These are phyloP conservation scores for Epichloe typhina DNA, from an alignment of 2,329 filamentous ascomycete species.

Conservation along the genomic window DNA sequence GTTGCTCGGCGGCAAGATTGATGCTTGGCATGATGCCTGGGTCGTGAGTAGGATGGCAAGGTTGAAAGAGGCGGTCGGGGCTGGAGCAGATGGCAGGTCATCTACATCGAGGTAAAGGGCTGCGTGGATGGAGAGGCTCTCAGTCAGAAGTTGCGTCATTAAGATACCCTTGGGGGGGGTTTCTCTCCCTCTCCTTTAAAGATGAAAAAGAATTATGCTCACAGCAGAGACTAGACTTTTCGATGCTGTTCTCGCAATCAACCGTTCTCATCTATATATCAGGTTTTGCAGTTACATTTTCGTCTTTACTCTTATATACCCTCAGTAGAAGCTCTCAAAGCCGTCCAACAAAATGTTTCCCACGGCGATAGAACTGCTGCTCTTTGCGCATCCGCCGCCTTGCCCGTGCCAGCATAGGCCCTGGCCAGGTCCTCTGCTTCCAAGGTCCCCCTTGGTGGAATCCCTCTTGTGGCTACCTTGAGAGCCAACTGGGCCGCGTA, in stretches of 20 bases:
- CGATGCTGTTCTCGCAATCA: no score
- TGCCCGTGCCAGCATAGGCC: constrained; percentile 63
- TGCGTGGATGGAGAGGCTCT: not conserved
- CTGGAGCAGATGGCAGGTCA: not conserved
- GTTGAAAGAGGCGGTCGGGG: constrained; percentile 45
- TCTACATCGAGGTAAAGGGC: not conserved
- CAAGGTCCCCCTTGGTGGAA: constrained; percentile 59
- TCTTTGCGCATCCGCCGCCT: constrained; percentile 59
- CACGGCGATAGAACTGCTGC: constrained; percentile 75
- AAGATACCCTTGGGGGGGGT: no score
- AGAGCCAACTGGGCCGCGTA: constrained; percentile 64
- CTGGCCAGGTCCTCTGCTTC: constrained; percentile 55
- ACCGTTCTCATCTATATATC: not conserved
- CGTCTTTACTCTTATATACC: constrained; percentile 9
- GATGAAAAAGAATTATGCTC: no score
- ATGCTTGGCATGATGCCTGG: constrained; percentile 70
- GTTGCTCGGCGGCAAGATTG: constrained; percentile 81
- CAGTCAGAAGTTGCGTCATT: not conserved
- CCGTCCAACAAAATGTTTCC: constrained; percentile 51
- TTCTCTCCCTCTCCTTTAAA: no score
- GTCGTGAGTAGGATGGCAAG: constrained; percentile 54
- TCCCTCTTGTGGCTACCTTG: constrained; percentile 58
- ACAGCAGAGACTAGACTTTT: no score
- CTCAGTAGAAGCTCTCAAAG: constrained; percentile 26
- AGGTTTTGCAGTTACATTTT: constrained; percentile 5